Conservation (phyloP, 2,329 filamentous ascomycete species). For the Colletotrichum orchidophilum region DNA sequence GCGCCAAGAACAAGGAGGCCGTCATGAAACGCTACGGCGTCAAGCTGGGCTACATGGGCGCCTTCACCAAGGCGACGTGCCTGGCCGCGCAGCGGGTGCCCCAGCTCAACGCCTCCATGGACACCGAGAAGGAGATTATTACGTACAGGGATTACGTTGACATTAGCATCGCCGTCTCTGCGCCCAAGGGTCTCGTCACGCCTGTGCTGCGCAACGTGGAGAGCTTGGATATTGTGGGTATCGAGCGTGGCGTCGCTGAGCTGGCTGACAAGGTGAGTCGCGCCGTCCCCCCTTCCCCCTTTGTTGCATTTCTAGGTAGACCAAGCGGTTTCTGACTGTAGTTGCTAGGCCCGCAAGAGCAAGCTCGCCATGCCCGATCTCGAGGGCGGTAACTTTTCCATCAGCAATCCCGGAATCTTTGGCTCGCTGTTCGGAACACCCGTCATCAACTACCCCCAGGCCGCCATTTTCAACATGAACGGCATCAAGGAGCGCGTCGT, state of each 20-base stretch:
- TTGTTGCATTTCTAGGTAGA: rapidly evolving
- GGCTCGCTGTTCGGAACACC: slow-evolving; percentile 62
- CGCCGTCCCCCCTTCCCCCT: slow-evolving; percentile 39
- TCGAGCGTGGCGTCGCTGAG: slow-evolving; percentile 65
- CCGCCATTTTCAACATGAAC: slow-evolving; percentile 69
- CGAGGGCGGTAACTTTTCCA: slow-evolving; percentile 80
- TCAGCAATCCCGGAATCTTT: slow-evolving; percentile 85
- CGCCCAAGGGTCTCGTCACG: slow-evolving; percentile 76
- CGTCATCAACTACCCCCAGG: slow-evolving; percentile 81
- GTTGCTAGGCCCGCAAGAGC: slow-evolving; percentile 68
- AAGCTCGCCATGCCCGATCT: slow-evolving; percentile 83
- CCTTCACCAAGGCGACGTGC: slow-evolving; percentile 77
- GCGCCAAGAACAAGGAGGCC: slow-evolving; percentile 71
- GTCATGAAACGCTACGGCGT: slow-evolving; percentile 43
- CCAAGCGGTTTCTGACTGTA: neutral
- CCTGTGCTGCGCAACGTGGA: slow-evolving; percentile 78
- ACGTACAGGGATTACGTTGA: slow-evolving; percentile 72
- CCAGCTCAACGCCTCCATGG: slow-evolving; percentile 71
- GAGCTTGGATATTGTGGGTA: slow-evolving; percentile 46
- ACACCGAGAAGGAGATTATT: slow-evolving; percentile 67
- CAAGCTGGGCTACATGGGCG: slow-evolving; percentile 76
- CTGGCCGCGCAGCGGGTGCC: slow-evolving; percentile 75
- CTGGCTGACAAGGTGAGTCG: slow-evolving; percentile 72
- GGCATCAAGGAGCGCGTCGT: slow-evolving; percentile 62
- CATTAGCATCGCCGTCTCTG: slow-evolving; percentile 78